Percentiles rank a stretch among this genome's conserved stretches.
Conservation (phyloP, 2,329 filamentous ascomycete genomes). For the Trichoderma citrinoviride region DNA sequence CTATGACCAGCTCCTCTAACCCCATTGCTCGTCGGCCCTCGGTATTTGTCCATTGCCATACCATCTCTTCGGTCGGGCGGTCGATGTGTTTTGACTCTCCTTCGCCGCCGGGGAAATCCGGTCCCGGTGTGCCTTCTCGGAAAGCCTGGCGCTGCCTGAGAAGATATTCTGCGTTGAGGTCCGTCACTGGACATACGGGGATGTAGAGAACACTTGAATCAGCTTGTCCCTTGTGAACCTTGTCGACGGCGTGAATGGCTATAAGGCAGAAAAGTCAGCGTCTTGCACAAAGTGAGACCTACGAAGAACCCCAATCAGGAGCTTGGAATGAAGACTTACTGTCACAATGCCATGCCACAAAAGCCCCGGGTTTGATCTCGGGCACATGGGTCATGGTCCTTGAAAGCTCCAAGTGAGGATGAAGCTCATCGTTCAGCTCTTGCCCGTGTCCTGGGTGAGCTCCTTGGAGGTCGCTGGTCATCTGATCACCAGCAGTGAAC, state of each 20-base stretch:
- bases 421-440: slow-evolving; percentile 64
- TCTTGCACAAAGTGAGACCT: not conserved
- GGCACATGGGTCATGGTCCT: slow-evolving; percentile 70
- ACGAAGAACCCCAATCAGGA: not conserved
- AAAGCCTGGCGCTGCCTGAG: slow-evolving; percentile 70
- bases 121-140: slow-evolving; percentile 61
- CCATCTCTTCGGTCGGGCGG: slow-evolving; percentile 42
- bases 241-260: slow-evolving; percentile 79
- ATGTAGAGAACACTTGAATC: slow-evolving; percentile 91
- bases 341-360: slow-evolving; percentile 83
- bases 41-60: slow-evolving; percentile 34
- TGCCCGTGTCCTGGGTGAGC: slow-evolving; percentile 67
- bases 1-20: slow-evolving; percentile 38
- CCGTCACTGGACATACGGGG: slow-evolving; percentile 77
- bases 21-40: slow-evolving; percentile 46
- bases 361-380: slow-evolving; percentile 68
- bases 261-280: not conserved
- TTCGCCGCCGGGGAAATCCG: slow-evolving; percentile 69
- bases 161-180: slow-evolving; percentile 69
- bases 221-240: slow-evolving; percentile 63
- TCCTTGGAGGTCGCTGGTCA: slow-evolving; percentile 65
- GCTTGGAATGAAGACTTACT: slow-evolving; percentile 38
- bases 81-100: slow-evolving; percentile 60
- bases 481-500: slow-evolving; percentile 45
- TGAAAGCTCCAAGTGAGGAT: slow-evolving; percentile 68